Conservation (phyloP, 2,329 filamentous ascomycete species). For the Dryadomyces quercus-mongolicae region DNA sequence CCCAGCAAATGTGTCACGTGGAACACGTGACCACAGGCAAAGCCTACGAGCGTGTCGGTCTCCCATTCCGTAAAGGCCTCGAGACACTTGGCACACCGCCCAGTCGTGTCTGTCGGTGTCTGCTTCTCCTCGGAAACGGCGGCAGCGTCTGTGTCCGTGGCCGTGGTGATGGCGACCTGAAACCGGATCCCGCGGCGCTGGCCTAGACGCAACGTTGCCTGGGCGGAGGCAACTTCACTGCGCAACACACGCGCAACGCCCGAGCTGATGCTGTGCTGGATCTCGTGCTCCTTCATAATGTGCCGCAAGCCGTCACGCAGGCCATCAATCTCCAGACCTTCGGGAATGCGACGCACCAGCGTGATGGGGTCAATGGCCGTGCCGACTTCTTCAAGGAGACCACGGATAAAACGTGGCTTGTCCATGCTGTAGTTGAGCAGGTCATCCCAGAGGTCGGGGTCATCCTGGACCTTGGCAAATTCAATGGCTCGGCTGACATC, state of each 20-base stretch:
- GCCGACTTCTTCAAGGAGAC: constrained; percentile 83
- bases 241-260: constrained; percentile 79
- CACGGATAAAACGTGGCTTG: constrained; percentile 88
- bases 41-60: constrained; percentile 63
- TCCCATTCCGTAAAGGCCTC: constrained; percentile 48
- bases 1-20: constrained; percentile 62
- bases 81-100: constrained; percentile 47
- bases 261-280: constrained; percentile 83
- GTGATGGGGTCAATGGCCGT: constrained; percentile 88
- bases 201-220: constrained; percentile 67
- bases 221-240: constrained; percentile 76
- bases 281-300: constrained; percentile 91
- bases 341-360: constrained; percentile 79
- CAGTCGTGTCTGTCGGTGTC: constrained; percentile 13
- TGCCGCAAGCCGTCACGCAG: constrained; percentile 77
- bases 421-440: constrained; percentile 94
- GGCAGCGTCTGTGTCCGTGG: constrained; percentile 10
- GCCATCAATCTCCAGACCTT: constrained; percentile 85
- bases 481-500: constrained; percentile 88
- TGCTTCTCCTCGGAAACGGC: not conserved
- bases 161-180: constrained; percentile 41
- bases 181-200: constrained; percentile 84
- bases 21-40: constrained; percentile 72
- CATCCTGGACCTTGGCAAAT: constrained; percentile 88
- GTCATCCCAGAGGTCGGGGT: constrained; percentile 89